Evolutionary conservation across 2,329 filamentous ascomycete species (phyloP), one percentile per base, ranked within the genome.

Genomic region (Leptographium lundbergii): DNA sequence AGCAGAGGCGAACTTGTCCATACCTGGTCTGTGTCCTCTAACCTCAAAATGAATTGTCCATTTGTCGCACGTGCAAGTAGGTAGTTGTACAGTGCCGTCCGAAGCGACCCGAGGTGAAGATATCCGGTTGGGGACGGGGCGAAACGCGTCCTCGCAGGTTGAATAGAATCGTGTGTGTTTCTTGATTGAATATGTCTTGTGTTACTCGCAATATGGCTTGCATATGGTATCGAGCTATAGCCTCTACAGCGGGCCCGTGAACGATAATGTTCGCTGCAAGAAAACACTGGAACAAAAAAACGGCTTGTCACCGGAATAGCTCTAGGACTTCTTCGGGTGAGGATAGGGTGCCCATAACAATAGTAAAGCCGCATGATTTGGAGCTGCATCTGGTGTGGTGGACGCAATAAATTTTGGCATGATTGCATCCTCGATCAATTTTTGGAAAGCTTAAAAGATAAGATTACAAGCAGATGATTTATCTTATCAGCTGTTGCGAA

Each of bases 11-110:
- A 7, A 17, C 6, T 3, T 22, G n/a, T 27, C 25, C 7, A 29
- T 72, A 91, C 88, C 79, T 89, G 88, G 72, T 97, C 94, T 5
- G 94, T 99, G 70, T 99, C 94, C 74, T 99, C 94, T 63, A 99
- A 85, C 11, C 94, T 84, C 56, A 99, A 75, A 13, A 99, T 73
- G 67, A 99, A 99, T 69, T 95, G 87, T 7, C 94, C 94, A 5
- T 87, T 86, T 0, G 94, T 96, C 3, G 87, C 84, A 67, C 86
- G 88, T 0, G 94, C 91, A n/a, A 95, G 79, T 5, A 99, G 76
- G 65, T 92, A 96, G 68, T 96, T 97, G 75, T 91, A 97, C n/a
- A 99, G 73, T 0, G 95, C 95, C 0, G 94, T 99, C 60, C 94
- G 81, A 42, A 99, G 72, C 0, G 91, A 96, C 4, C 94, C 94